Evolutionary conservation across 805 yeast species (phyloP).

Genomic region (Ogataea paraovalis): DNA sequence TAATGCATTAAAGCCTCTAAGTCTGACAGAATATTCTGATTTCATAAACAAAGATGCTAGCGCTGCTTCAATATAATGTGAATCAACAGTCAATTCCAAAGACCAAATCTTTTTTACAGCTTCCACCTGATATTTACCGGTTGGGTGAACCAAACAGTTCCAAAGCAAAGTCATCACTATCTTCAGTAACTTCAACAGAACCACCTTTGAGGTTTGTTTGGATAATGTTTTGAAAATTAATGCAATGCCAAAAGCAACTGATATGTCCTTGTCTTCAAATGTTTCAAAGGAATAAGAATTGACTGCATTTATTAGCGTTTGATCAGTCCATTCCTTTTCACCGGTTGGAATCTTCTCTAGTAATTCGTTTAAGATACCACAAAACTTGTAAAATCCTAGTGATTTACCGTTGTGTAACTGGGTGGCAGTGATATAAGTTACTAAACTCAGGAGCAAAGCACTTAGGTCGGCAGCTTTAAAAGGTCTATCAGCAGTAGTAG

Average conservation of each 20-base stretch:
- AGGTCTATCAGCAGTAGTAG: conserved; percentile 28
- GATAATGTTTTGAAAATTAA: conserved; percentile 37
- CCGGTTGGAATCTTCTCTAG: conserved; percentile 44
- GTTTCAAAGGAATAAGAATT: conserved; percentile 16
- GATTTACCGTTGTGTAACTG: conserved; percentile 12
- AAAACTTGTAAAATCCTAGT: conserved; percentile 28
- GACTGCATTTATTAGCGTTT: conserved; percentile 25
- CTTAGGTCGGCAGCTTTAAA: conserved; percentile 42
- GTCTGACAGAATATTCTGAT: conserved; percentile 36
- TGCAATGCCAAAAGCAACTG: conserved; percentile 41
- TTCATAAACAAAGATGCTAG: conserved; percentile 51
- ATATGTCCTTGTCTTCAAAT: conserved; percentile 14
- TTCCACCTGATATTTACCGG: conserved; percentile 64
- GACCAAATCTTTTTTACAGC: conserved; percentile 62
- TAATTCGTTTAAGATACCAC: conserved; percentile 34
- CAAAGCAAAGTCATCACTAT: conserved; percentile 47
- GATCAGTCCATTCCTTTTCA: conserved; percentile 29
- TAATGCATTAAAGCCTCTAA: conserved; percentile 55
- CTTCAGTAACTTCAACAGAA: conserved; percentile 38
- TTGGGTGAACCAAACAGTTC: conserved; percentile 45
- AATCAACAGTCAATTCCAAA: conserved; percentile 50
- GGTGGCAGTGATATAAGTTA: conserved; percentile 22
- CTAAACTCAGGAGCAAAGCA: conserved; percentile 33
- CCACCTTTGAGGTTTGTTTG: conserved; percentile 27
- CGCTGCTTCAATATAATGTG: conserved; percentile 68